A percentile compares a stretch with the other conserved stretches of the same genome.
phyloP scores from a whole-genome alignment of 352 stramenopile species.

The Elongisporangium undulatum region DNA sequence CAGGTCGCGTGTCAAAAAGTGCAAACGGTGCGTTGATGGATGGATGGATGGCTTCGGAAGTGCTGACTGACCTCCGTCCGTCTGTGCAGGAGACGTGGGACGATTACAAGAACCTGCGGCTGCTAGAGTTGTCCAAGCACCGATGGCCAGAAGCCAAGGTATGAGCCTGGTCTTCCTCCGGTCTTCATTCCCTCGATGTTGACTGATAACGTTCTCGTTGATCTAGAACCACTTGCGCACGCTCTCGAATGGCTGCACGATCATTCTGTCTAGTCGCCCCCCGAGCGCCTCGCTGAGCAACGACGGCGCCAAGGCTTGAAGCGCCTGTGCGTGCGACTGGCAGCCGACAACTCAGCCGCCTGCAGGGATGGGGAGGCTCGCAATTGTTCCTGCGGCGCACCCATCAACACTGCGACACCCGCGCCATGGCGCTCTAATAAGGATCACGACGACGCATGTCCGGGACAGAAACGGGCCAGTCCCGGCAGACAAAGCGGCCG shows the following conservation, averaged over 20 bases:
- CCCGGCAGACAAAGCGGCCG: not conserved
- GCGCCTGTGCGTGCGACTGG: not conserved
- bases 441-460: not conserved
- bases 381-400: not conserved
- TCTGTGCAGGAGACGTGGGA: slow-evolving; percentile 36
- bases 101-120: slow-evolving; percentile 57
- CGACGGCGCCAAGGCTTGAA: not conserved
- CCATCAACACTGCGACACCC: not conserved
- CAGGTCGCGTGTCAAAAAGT: slow-evolving; percentile 41
- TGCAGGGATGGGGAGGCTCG: no score
- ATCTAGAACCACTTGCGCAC: slow-evolving; percentile 52
- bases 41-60: not conserved
- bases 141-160: slow-evolving; percentile 64
- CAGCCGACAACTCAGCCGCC: not conserved
- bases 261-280: slow-evolving; percentile 37
- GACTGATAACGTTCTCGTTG: slow-evolving; percentile 4
- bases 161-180: not conserved
- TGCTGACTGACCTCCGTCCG: not conserved
- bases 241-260: slow-evolving; percentile 73
- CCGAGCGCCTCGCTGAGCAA: not conserved
- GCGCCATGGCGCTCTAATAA: not conserved
- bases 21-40: slow-evolving; percentile 16
- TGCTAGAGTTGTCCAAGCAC: slow-evolving; percentile 66
- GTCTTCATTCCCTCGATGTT: not conserved
- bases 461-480: not conserved